A percentile compares a stretch with the other conserved stretches of the same genome.
These are phyloP conservation scores for Nicotiana attenuata DNA, from an alignment of 257 asterid genomes.

Conservation along the genomic window DNA sequence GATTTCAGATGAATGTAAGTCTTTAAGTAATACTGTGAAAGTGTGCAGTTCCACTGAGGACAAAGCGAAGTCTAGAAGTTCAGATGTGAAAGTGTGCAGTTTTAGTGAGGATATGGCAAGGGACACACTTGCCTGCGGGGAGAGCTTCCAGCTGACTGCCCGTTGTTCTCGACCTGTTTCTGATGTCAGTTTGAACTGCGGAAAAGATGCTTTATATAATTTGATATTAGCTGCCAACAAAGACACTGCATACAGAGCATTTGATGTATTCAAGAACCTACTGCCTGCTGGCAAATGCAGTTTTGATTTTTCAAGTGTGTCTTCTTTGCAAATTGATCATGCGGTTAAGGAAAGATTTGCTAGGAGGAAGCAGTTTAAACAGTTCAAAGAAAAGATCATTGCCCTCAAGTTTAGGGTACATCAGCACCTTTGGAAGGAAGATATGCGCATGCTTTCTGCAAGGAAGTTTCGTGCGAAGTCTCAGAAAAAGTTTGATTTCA, in stretches of 20 bases:
- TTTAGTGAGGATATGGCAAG: conserved; percentile 15
- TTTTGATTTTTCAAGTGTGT: conserved; percentile 35
- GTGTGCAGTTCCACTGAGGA: conserved; percentile 20
- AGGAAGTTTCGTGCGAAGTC: conserved; percentile 60
- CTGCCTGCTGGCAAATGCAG: conserved; percentile 37
- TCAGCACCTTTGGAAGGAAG: conserved; percentile 85
- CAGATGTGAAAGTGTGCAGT: conserved; percentile 19
- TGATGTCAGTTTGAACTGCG: conserved; percentile 23
- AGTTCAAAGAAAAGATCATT: conserved; percentile 62
- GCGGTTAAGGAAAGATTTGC: conserved; percentile 41
- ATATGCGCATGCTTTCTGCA: conserved; percentile 42
- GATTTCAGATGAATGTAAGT: conserved; percentile 22
- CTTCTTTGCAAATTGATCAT: conserved; percentile 28
- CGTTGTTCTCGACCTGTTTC: conserved; percentile 15
- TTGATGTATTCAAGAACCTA: conserved; percentile 53
- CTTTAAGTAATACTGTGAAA: conserved; percentile 23
- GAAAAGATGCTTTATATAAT: conserved; percentile 29
- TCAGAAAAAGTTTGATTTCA: conserved; percentile 66
- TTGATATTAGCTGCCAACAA: conserved; percentile 57
- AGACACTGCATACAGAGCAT: conserved; percentile 36
- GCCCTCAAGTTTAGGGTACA: conserved; percentile 62
- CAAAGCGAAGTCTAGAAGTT: conserved; percentile 15
- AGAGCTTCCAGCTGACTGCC: conserved; percentile 21
- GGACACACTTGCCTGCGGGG: conserved; percentile 11
- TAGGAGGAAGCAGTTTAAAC: conserved; percentile 38